Conservation (phyloP, 2,329 filamentous ascomycete genomes). For the Apiospora kogelbergensis region DNA sequence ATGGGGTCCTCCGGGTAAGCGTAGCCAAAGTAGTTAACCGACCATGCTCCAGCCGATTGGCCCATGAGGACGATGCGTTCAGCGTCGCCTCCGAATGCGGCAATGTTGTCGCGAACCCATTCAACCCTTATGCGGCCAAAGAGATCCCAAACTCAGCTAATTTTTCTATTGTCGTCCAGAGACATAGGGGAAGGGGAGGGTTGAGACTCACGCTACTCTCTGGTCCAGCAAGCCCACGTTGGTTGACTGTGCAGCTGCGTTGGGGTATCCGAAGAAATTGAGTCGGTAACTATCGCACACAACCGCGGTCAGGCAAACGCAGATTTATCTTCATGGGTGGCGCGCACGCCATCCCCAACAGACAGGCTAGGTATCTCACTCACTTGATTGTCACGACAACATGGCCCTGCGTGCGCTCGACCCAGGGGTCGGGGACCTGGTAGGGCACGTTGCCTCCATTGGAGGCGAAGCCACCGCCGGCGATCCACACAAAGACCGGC, state of each 20-base stretch:
- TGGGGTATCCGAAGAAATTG: constrained; percentile 35
- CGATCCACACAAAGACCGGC: constrained; percentile 26
- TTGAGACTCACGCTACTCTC: constrained; percentile 33
- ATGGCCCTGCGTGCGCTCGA: constrained; percentile 19
- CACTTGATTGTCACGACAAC: constrained; percentile 40
- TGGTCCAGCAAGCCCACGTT: constrained; percentile 53
- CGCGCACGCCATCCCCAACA: neutral
- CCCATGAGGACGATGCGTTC: constrained; percentile 39
- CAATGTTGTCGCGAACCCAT: constrained; percentile 50
- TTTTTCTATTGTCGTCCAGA: constrained; percentile 13
- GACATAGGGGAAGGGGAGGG: neutral
- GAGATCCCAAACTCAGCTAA: neutral
- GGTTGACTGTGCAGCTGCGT: constrained; percentile 29
- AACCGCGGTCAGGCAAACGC: neutral
- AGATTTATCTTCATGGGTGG: neutral
- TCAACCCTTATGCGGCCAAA: constrained; percentile 31
- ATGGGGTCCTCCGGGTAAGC: constrained; percentile 23
- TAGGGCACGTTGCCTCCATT: constrained; percentile 19
- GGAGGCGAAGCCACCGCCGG: constrained; percentile 26
- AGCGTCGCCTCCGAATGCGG: constrained; percentile 46
- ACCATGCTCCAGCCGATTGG: constrained; percentile 25
- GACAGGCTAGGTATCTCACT: neutral
- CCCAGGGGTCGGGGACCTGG: constrained; percentile 22
- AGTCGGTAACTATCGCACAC: constrained; percentile 30
- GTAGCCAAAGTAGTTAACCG: constrained; percentile 25